These are phyloP conservation scores for Podila horticola DNA, from an alignment of 192 early-diverging fungal genomes.

Conservation along the genomic window DNA sequence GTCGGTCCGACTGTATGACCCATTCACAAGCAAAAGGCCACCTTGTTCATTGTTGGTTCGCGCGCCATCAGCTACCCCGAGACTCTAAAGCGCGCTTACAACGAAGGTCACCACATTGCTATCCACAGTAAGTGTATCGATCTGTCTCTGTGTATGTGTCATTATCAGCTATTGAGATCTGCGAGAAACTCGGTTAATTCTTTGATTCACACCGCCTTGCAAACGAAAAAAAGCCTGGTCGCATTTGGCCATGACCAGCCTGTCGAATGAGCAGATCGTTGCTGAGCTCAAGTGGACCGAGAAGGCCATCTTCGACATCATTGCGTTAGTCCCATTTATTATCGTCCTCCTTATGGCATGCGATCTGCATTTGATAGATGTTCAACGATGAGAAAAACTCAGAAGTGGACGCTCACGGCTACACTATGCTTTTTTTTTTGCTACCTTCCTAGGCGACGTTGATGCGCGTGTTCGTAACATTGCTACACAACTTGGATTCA, in stretches of 20 bases:
- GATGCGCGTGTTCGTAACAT: conserved; percentile 63
- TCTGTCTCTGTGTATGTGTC: too few species aligned
- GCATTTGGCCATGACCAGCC: conserved; percentile 61
- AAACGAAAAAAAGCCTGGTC: conserved; percentile 55
- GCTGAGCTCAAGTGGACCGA: conserved; percentile 77
- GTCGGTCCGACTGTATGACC: conserved; percentile 54
- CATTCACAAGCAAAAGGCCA: conserved; percentile 55
- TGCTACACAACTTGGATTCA: conserved; percentile 58
- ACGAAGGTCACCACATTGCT: conserved; percentile 62
- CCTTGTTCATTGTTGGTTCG: conserved; percentile 66
- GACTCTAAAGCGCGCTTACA: conserved; percentile 57
- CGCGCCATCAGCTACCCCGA: conserved; percentile 55
- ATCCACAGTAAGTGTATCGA: conserved; percentile 16
- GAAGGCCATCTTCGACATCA: conserved; percentile 61
- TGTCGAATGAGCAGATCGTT: conserved; percentile 59
- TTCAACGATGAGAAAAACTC: conserved; percentile 15
- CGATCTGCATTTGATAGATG: too few species aligned
- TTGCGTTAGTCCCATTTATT: conserved; percentile 61
- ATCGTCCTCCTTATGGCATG: conserved; percentile 53
- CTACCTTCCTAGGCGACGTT: conserved; percentile 42
- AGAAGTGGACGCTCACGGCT: too few species aligned
- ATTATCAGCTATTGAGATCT: too few species aligned
- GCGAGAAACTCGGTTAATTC: too few species aligned
- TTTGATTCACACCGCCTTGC: too few species aligned
- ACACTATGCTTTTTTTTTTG: neutral